These are phyloP conservation scores for Fusarium sp. DNA, from an alignment of 2,329 filamentous ascomycete species.

Conservation along the genomic window DNA sequence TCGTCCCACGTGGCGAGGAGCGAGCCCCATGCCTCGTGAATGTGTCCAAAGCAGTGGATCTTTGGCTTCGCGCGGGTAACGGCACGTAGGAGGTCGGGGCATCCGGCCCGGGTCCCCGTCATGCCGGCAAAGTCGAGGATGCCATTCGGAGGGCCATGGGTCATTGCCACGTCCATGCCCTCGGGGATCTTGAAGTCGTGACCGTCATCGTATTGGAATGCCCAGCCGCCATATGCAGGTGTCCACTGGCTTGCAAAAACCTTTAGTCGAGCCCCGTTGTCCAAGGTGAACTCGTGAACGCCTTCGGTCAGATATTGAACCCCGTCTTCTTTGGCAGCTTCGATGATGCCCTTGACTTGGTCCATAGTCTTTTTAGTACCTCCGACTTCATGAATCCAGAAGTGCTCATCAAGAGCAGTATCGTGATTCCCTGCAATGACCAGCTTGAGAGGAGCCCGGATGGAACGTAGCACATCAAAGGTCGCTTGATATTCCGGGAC, in stretches of 20 bases:
- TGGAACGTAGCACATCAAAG: constrained; percentile 54
- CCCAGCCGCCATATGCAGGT: constrained; percentile 59
- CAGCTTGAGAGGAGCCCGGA: constrained; percentile 64
- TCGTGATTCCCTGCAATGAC: constrained; percentile 69
- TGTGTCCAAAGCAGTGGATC: constrained; percentile 69
- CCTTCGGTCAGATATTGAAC: constrained; percentile 64
- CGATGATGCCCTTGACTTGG: constrained; percentile 53
- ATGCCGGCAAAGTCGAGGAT: constrained; percentile 57
- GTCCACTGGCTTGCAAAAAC: constrained; percentile 68
- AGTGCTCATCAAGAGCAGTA: constrained; percentile 53
- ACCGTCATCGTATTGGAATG: constrained; percentile 60
- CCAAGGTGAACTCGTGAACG: constrained; percentile 58
- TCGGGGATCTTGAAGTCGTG: constrained; percentile 55
- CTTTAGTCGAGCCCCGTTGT: constrained; percentile 61
- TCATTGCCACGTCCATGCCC: constrained; percentile 61
- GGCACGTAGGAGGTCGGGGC: constrained; percentile 58
- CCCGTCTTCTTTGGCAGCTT: constrained; percentile 50
- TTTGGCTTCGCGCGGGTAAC: constrained; percentile 57
- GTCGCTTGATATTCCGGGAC: constrained; percentile 55
- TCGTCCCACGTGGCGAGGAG: constrained; percentile 64
- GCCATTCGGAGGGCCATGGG: constrained; percentile 66
- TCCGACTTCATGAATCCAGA: constrained; percentile 19
- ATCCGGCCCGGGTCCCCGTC: constrained; percentile 53
- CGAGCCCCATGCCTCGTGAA: constrained; percentile 71
- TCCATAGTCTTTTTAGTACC: constrained; percentile 45